Percentiles rank a stretch among this genome's conserved stretches.
These are phyloP conservation scores for Combretum micranthum DNA, from an alignment of 345 rosid genomes.

Conservation along the genomic window DNA sequence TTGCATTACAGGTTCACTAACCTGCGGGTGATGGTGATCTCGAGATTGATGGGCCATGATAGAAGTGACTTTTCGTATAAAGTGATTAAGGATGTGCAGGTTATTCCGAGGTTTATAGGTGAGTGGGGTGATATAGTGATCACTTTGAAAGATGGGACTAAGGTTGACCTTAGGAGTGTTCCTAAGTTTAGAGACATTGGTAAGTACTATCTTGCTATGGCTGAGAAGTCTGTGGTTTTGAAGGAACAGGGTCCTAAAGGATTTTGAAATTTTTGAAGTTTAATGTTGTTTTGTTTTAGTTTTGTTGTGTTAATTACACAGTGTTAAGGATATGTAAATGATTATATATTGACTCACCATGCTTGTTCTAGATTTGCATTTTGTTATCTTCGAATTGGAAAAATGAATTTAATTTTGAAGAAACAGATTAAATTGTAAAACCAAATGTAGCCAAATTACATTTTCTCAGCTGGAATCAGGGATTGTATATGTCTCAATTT, in stretches of 20 bases:
- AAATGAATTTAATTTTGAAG: too few species aligned
- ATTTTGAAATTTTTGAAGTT: conserved; percentile 11
- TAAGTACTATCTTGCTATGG: conserved; percentile 64
- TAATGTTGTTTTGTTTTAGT: conserved; percentile 2
- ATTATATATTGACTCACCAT: too few species aligned
- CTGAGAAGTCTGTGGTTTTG: conserved; percentile 46
- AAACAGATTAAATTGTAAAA: too few species aligned
- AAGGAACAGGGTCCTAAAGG: conserved; percentile 51
- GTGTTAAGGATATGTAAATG: too few species aligned
- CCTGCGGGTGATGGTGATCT: conserved; percentile 83
- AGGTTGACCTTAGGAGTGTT: conserved; percentile 78
- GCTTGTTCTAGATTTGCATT: too few species aligned
- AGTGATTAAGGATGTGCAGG: conserved; percentile 82
- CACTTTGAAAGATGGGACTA: conserved; percentile 68
- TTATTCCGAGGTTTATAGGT: conserved; percentile 83
- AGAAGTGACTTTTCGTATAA: conserved; percentile 85
- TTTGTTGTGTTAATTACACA: conserved; percentile 19
- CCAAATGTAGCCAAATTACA: too few species aligned
- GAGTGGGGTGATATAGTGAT: conserved; percentile 91
- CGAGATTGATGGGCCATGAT: conserved; percentile 75
- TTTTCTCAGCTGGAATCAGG: too few species aligned
- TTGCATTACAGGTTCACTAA: conserved; percentile 86
- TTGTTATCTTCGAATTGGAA: too few species aligned
- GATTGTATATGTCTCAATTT: too few species aligned
- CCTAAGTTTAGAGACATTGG: conserved; percentile 89